Base-by-base conservation (phyloP, 2,329 filamentous ascomycete genomes). In the Podosphaera aphanis region DNA sequence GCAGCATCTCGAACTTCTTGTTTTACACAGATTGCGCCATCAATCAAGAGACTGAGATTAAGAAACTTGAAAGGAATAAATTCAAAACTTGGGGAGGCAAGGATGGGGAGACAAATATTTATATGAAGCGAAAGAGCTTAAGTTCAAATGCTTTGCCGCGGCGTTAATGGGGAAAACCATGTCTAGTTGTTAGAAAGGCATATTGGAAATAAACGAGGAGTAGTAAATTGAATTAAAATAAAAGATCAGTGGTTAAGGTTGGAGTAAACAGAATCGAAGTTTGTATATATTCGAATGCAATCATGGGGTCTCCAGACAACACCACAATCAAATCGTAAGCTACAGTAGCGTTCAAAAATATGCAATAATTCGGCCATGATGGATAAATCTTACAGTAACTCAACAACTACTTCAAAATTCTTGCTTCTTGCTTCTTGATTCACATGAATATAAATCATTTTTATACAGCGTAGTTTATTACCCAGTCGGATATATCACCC, bases 11-110 rank as follows among this genome's bases (percentile, higher is more conserved):
- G 2, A 52, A 58, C 46, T 51, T 55, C 8, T 53, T 47, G 29
- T 56, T 55, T 18, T 56, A 55, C 43, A 48, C 54, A 5, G 55
- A 59, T 45, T 56, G 53, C 43, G 39, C 57, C 41, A 42, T 50
- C 18, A 43, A 42, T 44, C 44, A 19, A 15, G 37, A 21, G 13
- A 40, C 31, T 18, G 44, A 44, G 11, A 40, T n/a, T 23, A 47
- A 33, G 23, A 41, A n/a, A n/a, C 36, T 44, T 19, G 49, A 48
- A 39, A 51, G 45, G 45, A 44, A 49, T 3, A 57, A 54, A 19
- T 53, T 49, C 25, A 50, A 46, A 21, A 59, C 53, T n/a, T 59
- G 55, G 56, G 50, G 49, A 46, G 56, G 56, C 0, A 53, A 49
- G 33, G 55, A 59, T 44, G 52, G 53, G 46, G 47, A 33, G 13